Base-by-base conservation (phyloP, 345 rosid genomes). In the Arabis alpina region DNA sequence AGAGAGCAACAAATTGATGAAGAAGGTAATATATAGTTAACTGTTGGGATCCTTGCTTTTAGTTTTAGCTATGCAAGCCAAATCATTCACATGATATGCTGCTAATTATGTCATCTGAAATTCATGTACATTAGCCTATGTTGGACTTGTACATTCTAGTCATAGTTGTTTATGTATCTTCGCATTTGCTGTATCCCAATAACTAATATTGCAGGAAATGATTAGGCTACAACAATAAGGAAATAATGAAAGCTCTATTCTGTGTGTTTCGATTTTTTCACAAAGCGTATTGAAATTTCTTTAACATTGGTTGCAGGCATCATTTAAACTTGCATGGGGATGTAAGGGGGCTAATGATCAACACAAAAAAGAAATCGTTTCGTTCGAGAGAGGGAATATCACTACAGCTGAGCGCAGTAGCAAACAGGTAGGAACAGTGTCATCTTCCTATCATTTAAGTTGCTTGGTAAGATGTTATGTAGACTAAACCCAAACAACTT, bases 321-420 rank as follows among this genome's bases (percentile, higher is more conserved):
- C 98, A 19, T 95, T 95, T 76, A 95, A 95, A 68, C 99, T 95
- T 61, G 82, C 96, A 58, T 95, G 99, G 99, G 78, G 92, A 43
- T 90, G 92, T 82, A 90, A 88, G 64, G 97, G 97, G 37, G 71
- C 72, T 67, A 84, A 87, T 70, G 96, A 95, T 78, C 98, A 88
- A 79, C 93, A 88, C 86, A 95, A 92, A 54, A 96, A 88, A 62
- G 98, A 92, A 47, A 82, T 95, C 42, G 99, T 95, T 69, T 95
- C 96, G 39, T 95, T 95, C 83, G 99, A 90, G 76, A 86, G 83
- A 70, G 98, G 99, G 54, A 85, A 92, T 76, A 95, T 95, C 79
- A 81, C 88, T 11, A 88, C 98, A 10, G 91, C 97, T 43, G 88
- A 84, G 62, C 94, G 98, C 81, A 87, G 87, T 85, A 95, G 91